Percentiles rank a stretch among this genome's conserved stretches.
Conservation (phyloP, 106 monocot genomes). For the Narthecium ossifragum region DNA sequence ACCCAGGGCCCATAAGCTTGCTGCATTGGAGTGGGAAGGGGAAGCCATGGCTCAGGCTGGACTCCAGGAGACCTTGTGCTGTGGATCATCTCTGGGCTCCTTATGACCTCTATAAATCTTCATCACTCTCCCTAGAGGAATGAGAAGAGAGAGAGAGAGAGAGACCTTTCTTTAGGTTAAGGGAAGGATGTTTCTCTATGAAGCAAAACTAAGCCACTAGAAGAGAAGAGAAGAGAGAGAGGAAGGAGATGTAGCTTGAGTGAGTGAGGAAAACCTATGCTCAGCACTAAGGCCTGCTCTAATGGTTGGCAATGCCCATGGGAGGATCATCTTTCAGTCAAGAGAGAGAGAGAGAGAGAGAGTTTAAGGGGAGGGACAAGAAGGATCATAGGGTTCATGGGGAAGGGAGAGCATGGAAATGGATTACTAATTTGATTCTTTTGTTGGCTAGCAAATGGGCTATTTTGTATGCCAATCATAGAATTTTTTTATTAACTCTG, state of each 20-base stretch:
- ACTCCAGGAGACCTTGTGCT: conserved; percentile 7
- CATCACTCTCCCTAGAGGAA: conserved; percentile 7
- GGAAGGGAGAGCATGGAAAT: no score
- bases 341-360: conserved; percentile 1
- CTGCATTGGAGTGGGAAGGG: conserved; percentile 11
- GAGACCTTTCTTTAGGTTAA: neutral
- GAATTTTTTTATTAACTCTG: no score
- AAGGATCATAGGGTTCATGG: no score
- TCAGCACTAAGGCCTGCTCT: no score
- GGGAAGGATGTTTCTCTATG: neutral
- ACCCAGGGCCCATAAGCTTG: conserved; percentile 1
- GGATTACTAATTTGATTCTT: no score
- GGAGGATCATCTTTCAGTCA: no score
- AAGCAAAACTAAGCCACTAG: neutral
- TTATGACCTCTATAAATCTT: conserved; percentile 9
- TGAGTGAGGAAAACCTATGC: no score
- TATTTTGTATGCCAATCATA: no score
- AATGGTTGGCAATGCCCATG: no score
- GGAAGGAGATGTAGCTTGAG: no score
- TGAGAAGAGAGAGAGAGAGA: neutral
- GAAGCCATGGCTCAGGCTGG: conserved; percentile 8
- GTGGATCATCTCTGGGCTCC: conserved; percentile 7
- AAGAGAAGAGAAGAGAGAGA: neutral
- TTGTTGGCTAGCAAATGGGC: no score
- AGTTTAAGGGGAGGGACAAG: neutral